Evolutionary conservation across 140 eudicot species (phyloP).

Genomic region (Erigeron philadelphicus): DNA sequence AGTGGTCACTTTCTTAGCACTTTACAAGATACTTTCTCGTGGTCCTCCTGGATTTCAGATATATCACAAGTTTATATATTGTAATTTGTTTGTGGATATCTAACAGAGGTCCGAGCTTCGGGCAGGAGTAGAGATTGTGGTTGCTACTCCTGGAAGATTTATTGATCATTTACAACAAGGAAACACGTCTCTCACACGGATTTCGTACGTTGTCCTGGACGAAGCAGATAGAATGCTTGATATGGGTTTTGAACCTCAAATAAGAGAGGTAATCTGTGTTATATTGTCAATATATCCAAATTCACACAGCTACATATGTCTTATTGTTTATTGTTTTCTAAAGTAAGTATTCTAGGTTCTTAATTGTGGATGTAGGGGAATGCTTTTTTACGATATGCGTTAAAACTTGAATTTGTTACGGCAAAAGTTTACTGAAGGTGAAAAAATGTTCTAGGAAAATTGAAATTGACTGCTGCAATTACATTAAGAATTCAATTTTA

Average conservation of each 20-base stretch:
- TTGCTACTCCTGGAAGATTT: slow-evolving; percentile 93
- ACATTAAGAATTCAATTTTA: neutral
- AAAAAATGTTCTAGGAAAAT: slow-evolving; percentile 1
- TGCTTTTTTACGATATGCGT: neutral
- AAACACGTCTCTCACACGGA: slow-evolving; percentile 60
- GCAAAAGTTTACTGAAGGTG: slow-evolving; percentile 1
- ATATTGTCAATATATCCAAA: neutral
- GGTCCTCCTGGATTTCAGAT: neutral
- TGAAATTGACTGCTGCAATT: slow-evolving; percentile 6
- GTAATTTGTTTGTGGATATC: slow-evolving; percentile 21
- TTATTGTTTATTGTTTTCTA: neutral
- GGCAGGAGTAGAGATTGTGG: slow-evolving; percentile 70
- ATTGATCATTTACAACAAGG: slow-evolving; percentile 84
- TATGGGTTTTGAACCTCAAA: slow-evolving; percentile 94
- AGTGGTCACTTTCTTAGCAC: slow-evolving; percentile 1
- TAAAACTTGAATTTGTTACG: neutral
- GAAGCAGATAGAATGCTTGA: slow-evolving; percentile 97
- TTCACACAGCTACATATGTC: neutral
- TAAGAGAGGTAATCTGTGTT: slow-evolving; percentile 55
- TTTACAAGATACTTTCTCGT: neutral
- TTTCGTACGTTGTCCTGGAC: slow-evolving; percentile 70
- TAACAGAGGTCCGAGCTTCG: slow-evolving; percentile 75
- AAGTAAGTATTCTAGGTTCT: slow-evolving; percentile 4
- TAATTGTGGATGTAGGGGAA: slow-evolving; percentile 1
- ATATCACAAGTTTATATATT: slow-evolving; percentile 13